Conservation (phyloP, 2,329 filamentous ascomycete genomes). For the Fusarium temperatum region DNA sequence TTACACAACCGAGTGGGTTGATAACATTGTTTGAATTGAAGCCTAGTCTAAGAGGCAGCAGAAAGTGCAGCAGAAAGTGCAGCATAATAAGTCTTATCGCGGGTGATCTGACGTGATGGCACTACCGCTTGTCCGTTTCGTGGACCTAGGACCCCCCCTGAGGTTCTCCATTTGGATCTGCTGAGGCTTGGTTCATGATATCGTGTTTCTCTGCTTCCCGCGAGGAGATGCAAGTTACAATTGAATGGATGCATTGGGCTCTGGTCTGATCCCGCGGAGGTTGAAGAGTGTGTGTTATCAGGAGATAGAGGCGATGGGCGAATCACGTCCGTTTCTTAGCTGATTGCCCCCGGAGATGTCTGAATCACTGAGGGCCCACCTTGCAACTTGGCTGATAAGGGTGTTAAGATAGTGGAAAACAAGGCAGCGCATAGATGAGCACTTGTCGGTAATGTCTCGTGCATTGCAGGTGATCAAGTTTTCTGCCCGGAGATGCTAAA, state of each 20-base stretch:
- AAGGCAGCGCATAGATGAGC: not conserved
- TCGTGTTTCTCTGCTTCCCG: conserved; percentile 28
- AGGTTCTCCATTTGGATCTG: conserved; percentile 11
- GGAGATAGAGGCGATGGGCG: conserved; percentile 26
- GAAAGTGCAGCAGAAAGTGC: conserved; percentile 2
- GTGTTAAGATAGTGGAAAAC: conserved; percentile 12
- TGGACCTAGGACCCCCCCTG: not conserved
- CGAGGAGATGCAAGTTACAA: conserved; percentile 46
- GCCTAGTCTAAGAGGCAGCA: not conserved
- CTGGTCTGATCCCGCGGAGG: conserved; percentile 40
- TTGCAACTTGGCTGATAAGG: conserved; percentile 25
- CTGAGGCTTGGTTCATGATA: conserved; percentile 24
- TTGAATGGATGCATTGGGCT: conserved; percentile 27
- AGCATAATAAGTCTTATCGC: conserved; percentile 23
- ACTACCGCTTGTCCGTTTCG: conserved; percentile 13
- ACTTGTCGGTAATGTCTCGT: conserved; percentile 7
- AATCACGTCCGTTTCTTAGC: conserved; percentile 40
- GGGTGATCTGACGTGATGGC: conserved; percentile 17
- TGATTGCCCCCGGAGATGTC: conserved; percentile 40
- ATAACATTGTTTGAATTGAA: not conserved
- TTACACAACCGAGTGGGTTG: not conserved
- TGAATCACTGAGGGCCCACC: conserved; percentile 34
- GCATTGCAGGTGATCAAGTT: not conserved
- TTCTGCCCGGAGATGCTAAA: conserved; percentile 9
- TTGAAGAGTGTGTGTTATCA: conserved; percentile 30